Evolutionary conservation across 306 rosid species (phyloP).

Genomic region (Prunus mume): DNA sequence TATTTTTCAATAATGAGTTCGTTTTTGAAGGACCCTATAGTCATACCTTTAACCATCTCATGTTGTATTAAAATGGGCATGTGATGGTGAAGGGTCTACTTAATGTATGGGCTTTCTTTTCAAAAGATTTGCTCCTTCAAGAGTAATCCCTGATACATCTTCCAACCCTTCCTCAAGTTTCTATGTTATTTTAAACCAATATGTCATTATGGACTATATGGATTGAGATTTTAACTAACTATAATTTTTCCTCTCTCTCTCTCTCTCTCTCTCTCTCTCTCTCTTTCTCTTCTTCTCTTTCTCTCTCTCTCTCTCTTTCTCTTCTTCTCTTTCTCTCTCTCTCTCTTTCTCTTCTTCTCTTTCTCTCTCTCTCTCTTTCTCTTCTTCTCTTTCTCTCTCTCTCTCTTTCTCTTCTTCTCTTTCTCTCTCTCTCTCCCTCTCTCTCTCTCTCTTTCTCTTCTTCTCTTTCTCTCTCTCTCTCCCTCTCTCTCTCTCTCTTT

Average conservation of each 20-base stretch:
- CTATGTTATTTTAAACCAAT: neutral
- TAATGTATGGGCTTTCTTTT: neutral
- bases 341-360: too few species aligned
- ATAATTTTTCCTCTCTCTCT: neutral
- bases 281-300: neutral
- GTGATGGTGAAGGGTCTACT: neutral
- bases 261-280: neutral
- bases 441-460: too few species aligned
- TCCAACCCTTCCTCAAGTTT: neutral
- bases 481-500: too few species aligned
- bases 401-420: too few species aligned
- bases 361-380: too few species aligned
- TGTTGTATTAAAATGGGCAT: constrained; percentile 2
- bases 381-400: too few species aligned
- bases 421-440: too few species aligned
- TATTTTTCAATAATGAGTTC: constrained; percentile 1
- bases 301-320: constrained; percentile 11
- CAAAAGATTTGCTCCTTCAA: neutral
- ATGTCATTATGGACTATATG: neutral
- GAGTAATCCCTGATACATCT: neutral
- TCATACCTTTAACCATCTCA: neutral
- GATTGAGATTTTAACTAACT: neutral
- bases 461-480: too few species aligned
- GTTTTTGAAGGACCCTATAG: neutral
- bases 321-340: too few species aligned